Evolutionary conservation across 2,329 filamentous ascomycete genomes (phyloP).

Genomic region (Hypoxylon sp.): DNA sequence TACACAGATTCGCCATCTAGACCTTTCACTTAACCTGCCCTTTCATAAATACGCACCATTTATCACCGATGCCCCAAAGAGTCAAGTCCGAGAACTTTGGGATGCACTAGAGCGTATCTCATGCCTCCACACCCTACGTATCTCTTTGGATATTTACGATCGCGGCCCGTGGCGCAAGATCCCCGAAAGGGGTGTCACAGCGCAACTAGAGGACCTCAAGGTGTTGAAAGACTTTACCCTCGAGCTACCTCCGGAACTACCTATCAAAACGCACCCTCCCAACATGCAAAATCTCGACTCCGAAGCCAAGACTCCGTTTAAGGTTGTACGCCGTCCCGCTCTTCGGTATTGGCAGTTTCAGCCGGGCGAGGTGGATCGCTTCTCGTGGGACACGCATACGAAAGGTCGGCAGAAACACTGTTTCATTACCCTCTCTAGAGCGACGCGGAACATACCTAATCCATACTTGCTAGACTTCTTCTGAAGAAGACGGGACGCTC

Average conservation of each 20-base stretch:
- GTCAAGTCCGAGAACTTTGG: slow-evolving; percentile 30
- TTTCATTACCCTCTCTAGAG: slow-evolving; percentile 39
- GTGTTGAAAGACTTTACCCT: slow-evolving; percentile 39
- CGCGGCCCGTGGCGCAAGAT: slow-evolving; percentile 45
- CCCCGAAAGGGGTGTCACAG: slow-evolving; percentile 38
- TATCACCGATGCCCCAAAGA: slow-evolving; percentile 18
- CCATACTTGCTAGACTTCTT: slow-evolving; percentile 41
- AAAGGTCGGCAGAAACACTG: slow-evolving; percentile 36
- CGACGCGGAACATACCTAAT: slow-evolving; percentile 37
- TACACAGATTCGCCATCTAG: slow-evolving; percentile 40
- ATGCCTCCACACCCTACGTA: slow-evolving; percentile 41
- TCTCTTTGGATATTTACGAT: slow-evolving; percentile 45
- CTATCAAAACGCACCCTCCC: slow-evolving; percentile 36
- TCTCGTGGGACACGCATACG: slow-evolving; percentile 41
- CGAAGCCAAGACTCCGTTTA: slow-evolving; percentile 29
- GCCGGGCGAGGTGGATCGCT: slow-evolving; percentile 43
- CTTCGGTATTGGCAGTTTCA: slow-evolving; percentile 46
- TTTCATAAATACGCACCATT: slow-evolving; percentile 42
- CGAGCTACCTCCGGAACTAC: slow-evolving; percentile 42
- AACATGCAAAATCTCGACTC: slow-evolving; percentile 36
- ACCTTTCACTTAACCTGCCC: slow-evolving; percentile 42
- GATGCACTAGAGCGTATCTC: slow-evolving; percentile 29
- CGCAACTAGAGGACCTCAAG: slow-evolving; percentile 32
- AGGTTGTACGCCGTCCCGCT: slow-evolving; percentile 39
- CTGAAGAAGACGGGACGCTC: slow-evolving; percentile 6